A percentile compares a stretch with the other conserved stretches of the same genome.
Conservation (phyloP, 2,329 filamentous ascomycete species). For the Fusarium ambrosium region DNA sequence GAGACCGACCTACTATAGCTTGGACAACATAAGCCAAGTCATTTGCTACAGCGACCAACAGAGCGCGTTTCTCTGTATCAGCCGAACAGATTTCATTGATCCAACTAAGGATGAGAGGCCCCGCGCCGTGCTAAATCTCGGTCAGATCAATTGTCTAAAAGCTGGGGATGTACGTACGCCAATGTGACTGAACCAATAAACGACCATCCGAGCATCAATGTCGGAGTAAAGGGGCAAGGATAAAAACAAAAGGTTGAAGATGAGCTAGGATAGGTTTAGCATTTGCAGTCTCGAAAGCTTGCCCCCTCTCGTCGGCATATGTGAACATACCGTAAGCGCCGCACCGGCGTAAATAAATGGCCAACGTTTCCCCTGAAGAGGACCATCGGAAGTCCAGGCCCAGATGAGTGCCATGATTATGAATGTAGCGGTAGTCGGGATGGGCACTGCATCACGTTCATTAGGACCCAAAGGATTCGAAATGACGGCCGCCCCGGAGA, state of each 20-base stretch:
- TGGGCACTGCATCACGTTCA: conserved; percentile 16
- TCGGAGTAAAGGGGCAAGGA: conserved; percentile 36
- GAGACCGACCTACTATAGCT: conserved; percentile 29
- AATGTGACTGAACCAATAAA: conserved; percentile 42
- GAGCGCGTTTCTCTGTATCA: conserved; percentile 40
- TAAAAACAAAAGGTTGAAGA: conserved; percentile 21
- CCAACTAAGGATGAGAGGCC: conserved; percentile 42
- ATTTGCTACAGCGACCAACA: conserved; percentile 28
- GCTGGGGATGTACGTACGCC: conserved; percentile 25
- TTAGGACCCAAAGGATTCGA: background rate
- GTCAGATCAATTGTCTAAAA: background rate
- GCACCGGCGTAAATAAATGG: conserved; percentile 38
- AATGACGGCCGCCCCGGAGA: background rate
- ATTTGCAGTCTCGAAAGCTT: background rate
- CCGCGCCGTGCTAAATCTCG: conserved; percentile 24
- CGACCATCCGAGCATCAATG: conserved; percentile 20
- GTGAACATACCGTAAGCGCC: conserved; percentile 21
- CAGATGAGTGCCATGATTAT: conserved; percentile 31
- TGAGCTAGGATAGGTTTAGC: background rate
- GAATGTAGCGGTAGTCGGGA: conserved; percentile 35
- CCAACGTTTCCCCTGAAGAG: conserved; percentile 25
- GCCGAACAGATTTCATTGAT: conserved; percentile 40
- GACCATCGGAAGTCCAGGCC: conserved; percentile 40
- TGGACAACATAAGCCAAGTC: conserved; percentile 37
- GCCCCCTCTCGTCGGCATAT: background rate